Evolutionary conservation across 768 basidiomycete genomes (phyloP).

Genomic region (Mycena rosella): DNA sequence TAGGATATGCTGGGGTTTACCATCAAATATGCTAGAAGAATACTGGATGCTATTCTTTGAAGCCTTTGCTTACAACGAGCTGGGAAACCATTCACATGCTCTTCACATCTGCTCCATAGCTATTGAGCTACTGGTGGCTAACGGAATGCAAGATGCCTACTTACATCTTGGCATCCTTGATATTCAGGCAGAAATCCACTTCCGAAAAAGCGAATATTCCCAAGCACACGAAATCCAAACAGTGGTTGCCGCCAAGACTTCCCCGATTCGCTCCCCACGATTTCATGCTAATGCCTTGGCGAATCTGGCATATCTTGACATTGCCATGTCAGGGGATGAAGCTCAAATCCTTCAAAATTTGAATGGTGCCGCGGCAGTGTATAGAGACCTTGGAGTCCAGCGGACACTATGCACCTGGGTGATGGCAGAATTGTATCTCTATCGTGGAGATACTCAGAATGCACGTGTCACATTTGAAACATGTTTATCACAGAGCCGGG

Average conservation of each 20-base stretch:
- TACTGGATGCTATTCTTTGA: neutral
- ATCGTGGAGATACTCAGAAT: neutral
- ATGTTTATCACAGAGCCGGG: neutral
- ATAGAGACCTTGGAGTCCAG: neutral
- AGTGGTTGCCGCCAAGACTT: neutral
- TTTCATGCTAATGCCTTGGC: constrained; percentile 3
- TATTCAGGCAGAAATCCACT: neutral
- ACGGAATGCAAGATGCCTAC: neutral
- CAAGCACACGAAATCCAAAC: neutral
- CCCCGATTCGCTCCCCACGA: neutral
- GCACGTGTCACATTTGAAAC: neutral
- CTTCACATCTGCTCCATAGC: neutral
- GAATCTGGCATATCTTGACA: neutral
- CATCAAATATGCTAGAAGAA: neutral
- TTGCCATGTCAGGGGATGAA: neutral
- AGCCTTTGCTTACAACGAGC: too few relatives aligned
- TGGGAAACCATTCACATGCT: neutral
- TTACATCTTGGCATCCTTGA: neutral
- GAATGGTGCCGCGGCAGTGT: neutral
- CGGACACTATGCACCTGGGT: neutral
- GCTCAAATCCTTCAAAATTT: neutral
- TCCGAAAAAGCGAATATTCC: neutral
- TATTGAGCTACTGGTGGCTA: neutral
- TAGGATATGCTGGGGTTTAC: neutral
- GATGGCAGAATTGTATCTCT: neutral